Conservation (phyloP, 2,329 filamentous ascomycete species). For the Arthrobotrys conoides region DNA sequence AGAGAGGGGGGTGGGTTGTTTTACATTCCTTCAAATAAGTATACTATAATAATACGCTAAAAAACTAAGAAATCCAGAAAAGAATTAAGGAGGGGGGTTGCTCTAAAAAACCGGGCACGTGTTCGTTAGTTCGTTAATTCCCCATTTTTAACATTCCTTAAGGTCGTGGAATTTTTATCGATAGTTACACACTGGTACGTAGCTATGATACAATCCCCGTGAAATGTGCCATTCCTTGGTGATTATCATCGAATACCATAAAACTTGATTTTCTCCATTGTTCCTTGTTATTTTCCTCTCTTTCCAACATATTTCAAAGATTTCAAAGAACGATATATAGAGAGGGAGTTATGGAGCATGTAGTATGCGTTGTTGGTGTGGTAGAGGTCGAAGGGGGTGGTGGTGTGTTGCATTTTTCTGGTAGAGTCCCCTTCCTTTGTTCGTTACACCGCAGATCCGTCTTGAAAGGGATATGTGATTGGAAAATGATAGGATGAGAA, state of each 20-base stretch:
- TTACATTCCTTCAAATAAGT: background rate
- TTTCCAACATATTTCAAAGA: background rate
- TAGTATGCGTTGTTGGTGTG: slow-evolving; percentile 48
- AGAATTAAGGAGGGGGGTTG: background rate
- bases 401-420: slow-evolving; percentile 19
- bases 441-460: slow-evolving; percentile 22
- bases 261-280: background rate
- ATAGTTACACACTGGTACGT: no score
- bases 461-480: slow-evolving; percentile 13
- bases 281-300: background rate
- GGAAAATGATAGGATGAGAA: background rate
- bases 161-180: background rate
- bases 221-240: background rate
- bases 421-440: slow-evolving; percentile 56
- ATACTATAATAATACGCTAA: no score
- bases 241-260: background rate
- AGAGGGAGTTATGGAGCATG: background rate
- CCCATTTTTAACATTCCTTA: background rate
- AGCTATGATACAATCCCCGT: no score
- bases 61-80: background rate
- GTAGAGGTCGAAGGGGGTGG: slow-evolving; percentile 16
- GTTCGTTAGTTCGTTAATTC: no score
- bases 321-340: background rate
- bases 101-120: background rate
- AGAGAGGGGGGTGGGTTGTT: background rate